Evolutionary conservation across 306 rosid genomes (phyloP).

Genomic region (Carpinus fangiana): DNA sequence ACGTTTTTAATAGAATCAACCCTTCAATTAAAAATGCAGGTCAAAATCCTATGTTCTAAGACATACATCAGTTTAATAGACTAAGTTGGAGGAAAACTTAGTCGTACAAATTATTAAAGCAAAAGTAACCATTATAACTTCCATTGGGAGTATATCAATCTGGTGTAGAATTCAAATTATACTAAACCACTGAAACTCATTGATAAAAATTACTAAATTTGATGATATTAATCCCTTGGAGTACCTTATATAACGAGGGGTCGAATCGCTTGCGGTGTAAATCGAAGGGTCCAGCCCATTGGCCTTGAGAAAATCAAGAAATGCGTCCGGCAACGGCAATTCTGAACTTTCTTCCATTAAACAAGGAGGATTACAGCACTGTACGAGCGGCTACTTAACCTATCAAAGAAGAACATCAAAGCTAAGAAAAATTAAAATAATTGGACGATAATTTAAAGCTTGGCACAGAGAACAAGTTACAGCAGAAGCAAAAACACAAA

Average conservation of each 20-base stretch:
- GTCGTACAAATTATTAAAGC: no score
- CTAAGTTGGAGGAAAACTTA: no score
- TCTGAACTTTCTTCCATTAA: slow-evolving; percentile 48
- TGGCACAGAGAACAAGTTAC: neutral
- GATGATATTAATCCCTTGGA: neutral
- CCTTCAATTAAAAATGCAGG: no score
- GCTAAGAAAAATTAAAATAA: neutral
- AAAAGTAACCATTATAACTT: no score
- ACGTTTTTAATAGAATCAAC: no score
- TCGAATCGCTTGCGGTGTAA: slow-evolving; percentile 59
- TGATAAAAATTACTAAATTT: neutral
- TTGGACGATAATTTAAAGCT: neutral
- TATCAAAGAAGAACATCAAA: neutral
- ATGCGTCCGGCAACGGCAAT: slow-evolving; percentile 56
- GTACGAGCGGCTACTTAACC: neutral
- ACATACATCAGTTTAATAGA: no score
- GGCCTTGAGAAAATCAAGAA: slow-evolving; percentile 57
- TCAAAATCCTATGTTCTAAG: no score
- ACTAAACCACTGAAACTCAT: neutral
- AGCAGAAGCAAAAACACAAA: neutral
- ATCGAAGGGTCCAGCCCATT: slow-evolving; percentile 77
- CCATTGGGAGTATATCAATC: neutral
- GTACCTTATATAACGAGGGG: slow-evolving; percentile 85
- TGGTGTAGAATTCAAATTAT: neutral
- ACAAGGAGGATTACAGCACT: neutral